Conservation (phyloP, 2,329 filamentous ascomycete genomes). For the Penicillium janthinellum region DNA sequence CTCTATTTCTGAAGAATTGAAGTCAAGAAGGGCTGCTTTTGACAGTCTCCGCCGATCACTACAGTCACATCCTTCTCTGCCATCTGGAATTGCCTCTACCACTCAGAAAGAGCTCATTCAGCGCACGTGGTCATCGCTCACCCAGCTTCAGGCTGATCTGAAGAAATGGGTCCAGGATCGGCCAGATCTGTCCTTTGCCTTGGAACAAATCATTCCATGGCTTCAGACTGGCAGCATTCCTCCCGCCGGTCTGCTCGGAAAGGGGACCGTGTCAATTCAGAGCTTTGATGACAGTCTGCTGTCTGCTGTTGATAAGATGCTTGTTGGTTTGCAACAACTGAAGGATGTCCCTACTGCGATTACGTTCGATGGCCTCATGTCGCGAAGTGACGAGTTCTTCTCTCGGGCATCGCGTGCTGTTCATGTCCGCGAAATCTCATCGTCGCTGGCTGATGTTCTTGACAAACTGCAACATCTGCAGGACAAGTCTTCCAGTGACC, state of each 20-base stretch:
- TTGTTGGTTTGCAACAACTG: conserved; percentile 75
- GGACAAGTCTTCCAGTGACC: conserved; percentile 43
- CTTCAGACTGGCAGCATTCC: conserved; percentile 42
- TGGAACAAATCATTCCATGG: conserved; percentile 70
- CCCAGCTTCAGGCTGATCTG: conserved; percentile 45
- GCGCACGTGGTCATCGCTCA: conserved; percentile 32
- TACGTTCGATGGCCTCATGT: conserved; percentile 66
- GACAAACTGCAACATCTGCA: conserved; percentile 50
- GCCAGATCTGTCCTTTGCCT: conserved; percentile 64
- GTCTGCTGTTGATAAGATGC: conserved; percentile 69
- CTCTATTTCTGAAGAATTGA: conserved; percentile 49
- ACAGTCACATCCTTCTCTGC: conserved; percentile 52
- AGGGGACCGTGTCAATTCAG: conserved; percentile 35
- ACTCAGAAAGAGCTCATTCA: conserved; percentile 32
- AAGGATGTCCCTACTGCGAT: conserved; percentile 58
- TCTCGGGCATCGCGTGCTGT: conserved; percentile 60
- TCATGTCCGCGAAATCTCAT: conserved; percentile 59
- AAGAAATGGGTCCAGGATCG: conserved; percentile 48
- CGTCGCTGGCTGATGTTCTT: conserved; percentile 49
- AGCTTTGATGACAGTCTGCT: conserved; percentile 62
- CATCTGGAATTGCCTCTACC: conserved; percentile 50
- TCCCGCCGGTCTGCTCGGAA: conserved; percentile 10
- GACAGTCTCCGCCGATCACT: conserved; percentile 48
- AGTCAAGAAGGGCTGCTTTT: conserved; percentile 55
- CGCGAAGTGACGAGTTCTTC: conserved; percentile 57